These are phyloP conservation scores for Scheffersomyces parashehatae DNA, from an alignment of 1,139 yeast genomes.

Conservation along the genomic window DNA sequence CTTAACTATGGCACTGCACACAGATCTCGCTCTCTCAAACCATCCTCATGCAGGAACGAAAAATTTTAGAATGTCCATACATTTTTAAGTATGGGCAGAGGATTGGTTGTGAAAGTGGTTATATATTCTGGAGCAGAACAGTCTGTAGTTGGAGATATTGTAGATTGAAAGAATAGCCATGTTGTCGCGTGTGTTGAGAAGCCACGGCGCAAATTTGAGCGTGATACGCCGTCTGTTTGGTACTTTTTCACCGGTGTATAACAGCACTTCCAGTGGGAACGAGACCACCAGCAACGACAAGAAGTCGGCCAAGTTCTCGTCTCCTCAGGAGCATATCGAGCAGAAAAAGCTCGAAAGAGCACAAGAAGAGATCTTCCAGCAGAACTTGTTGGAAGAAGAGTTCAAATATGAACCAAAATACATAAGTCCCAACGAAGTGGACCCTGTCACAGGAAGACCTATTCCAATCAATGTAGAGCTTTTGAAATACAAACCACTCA, in stretches of 20 bases:
- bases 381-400: constrained; percentile 28
- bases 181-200: too few relatives aligned
- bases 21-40: too few relatives aligned
- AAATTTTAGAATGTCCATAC: too few relatives aligned
- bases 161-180: too few relatives aligned
- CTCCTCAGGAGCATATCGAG: constrained; percentile 34
- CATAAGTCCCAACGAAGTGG: constrained; percentile 32
- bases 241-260: neutral
- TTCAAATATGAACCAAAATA: constrained; percentile 45
- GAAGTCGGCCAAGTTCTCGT: constrained; percentile 13
- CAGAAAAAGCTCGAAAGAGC: constrained; percentile 25
- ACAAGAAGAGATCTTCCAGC: constrained; percentile 32
- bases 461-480: constrained; percentile 83
- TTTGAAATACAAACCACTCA: constrained; percentile 78
- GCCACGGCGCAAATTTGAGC: neutral
- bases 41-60: too few relatives aligned
- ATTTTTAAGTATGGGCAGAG: too few relatives aligned
- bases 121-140: too few relatives aligned
- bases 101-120: too few relatives aligned
- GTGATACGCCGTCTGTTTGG: neutral
- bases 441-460: constrained; percentile 45
- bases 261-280: neutral
- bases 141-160: too few relatives aligned
- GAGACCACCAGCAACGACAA: neutral
- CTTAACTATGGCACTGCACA: too few relatives aligned